Conservation (phyloP, 1,284 basidiomycete species). For the Heterobasidion occidentale region DNA sequence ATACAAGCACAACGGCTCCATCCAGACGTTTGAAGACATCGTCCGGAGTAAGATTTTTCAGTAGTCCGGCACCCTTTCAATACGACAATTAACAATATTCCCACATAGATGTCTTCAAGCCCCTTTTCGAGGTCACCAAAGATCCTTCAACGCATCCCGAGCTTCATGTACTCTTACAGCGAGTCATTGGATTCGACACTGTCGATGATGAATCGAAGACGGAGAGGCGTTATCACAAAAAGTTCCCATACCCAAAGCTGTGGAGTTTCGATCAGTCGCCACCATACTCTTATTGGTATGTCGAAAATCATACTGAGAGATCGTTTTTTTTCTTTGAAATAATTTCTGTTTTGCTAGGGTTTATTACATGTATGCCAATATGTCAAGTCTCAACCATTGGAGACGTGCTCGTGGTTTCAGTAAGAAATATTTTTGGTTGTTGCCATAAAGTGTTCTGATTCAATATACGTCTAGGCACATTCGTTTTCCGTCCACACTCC, state of each 20-base stretch:
- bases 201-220: slow-evolving; percentile 98
- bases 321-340: not conserved
- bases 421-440: slow-evolving; percentile 20
- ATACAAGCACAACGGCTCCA: slow-evolving; percentile 85
- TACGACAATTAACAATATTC: not conserved
- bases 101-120: slow-evolving; percentile 78
- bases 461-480: slow-evolving; percentile 58
- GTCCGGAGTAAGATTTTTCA: slow-evolving; percentile 64
- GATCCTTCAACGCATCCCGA: slow-evolving; percentile 89
- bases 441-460: slow-evolving; percentile 2
- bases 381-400: slow-evolving; percentile 94
- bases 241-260: slow-evolving; percentile 89
- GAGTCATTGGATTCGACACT: slow-evolving; percentile 93
- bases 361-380: slow-evolving; percentile 98
- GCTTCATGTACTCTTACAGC: slow-evolving; percentile 91
- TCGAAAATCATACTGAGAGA: not conserved
- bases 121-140: slow-evolving; percentile 96
- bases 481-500: slow-evolving; percentile 94
- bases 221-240: slow-evolving; percentile 87
- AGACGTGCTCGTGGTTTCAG: slow-evolving; percentile 85
- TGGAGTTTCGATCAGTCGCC: slow-evolving; percentile 92
- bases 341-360: slow-evolving; percentile 45
- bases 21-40: slow-evolving; percentile 89
- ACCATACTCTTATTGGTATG: slow-evolving; percentile 90
- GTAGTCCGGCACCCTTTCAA: not conserved